These are phyloP conservation scores for Fusarium clavum DNA, from an alignment of 2,329 filamentous ascomycete genomes.

Conservation along the genomic window DNA sequence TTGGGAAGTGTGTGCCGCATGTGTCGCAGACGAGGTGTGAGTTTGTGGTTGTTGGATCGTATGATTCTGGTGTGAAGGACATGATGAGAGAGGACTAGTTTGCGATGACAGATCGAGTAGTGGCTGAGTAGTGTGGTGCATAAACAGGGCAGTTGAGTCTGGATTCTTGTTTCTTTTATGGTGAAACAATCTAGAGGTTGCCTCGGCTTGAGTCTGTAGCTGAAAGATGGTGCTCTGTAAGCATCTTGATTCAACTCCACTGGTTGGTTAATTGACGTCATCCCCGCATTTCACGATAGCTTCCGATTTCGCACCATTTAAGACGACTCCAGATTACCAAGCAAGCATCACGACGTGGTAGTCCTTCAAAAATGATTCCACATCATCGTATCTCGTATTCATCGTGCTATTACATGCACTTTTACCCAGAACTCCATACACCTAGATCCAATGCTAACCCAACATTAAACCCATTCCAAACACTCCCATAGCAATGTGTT, in stretches of 20 bases:
- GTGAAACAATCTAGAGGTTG: neutral
- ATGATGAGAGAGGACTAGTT: conserved; percentile 25
- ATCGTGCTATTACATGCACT: conserved; percentile 6
- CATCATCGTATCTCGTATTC: conserved; percentile 20
- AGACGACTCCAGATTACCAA: neutral
- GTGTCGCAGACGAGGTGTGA: conserved; percentile 69
- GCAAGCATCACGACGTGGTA: neutral
- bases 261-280: conserved; percentile 17
- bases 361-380: conserved; percentile 13
- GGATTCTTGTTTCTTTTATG: conserved; percentile 13
- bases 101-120: conserved; percentile 1
- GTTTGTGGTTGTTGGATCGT: conserved; percentile 36
- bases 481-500: too few relatives aligned
- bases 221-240: conserved; percentile 4
- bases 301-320: conserved; percentile 3
- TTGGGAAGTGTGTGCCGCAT: conserved; percentile 74
- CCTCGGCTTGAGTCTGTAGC: neutral
- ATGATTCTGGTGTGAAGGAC: conserved; percentile 37
- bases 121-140: neutral
- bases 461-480: neutral
- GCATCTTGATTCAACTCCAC: neutral
- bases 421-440: conserved; percentile 18
- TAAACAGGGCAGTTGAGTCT: neutral
- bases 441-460: neutral
- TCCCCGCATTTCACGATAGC: conserved; percentile 13